Evolutionary conservation across 441 rosid genomes (phyloP).

Genomic region (Corymbia calophylla): DNA sequence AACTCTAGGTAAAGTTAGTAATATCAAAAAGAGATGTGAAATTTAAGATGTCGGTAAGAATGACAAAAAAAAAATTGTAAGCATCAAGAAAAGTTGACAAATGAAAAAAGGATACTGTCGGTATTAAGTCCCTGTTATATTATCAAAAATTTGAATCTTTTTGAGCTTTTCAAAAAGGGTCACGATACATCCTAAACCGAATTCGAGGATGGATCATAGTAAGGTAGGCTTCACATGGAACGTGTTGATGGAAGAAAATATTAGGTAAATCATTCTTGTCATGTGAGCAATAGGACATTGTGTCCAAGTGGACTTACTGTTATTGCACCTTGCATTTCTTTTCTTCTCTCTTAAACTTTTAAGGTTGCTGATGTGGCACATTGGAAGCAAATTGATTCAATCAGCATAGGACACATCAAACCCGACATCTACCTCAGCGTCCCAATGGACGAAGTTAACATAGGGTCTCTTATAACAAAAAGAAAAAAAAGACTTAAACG

Average conservation of each 20-base stretch:
- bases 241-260: background rate
- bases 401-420: no score
- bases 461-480: no score
- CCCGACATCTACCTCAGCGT: no score
- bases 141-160: background rate
- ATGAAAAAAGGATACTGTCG: no score
- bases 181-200: no score
- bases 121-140: background rate
- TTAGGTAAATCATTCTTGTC: background rate
- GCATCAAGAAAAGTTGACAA: background rate
- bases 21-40: background rate
- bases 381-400: background rate
- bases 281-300: fast-evolving
- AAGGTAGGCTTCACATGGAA: background rate
- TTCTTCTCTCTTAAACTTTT: background rate
- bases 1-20: background rate
- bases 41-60: background rate
- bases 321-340: background rate
- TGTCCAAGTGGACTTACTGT: background rate
- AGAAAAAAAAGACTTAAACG: background rate
- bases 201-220: background rate
- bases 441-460: no score
- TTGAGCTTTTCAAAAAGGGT: background rate
- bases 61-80: background rate
- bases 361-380: background rate